Percentiles rank a stretch among this genome's conserved stretches.
Conservation (phyloP, 768 basidiomycete genomes). For the Phanerochaete carnosa region DNA sequence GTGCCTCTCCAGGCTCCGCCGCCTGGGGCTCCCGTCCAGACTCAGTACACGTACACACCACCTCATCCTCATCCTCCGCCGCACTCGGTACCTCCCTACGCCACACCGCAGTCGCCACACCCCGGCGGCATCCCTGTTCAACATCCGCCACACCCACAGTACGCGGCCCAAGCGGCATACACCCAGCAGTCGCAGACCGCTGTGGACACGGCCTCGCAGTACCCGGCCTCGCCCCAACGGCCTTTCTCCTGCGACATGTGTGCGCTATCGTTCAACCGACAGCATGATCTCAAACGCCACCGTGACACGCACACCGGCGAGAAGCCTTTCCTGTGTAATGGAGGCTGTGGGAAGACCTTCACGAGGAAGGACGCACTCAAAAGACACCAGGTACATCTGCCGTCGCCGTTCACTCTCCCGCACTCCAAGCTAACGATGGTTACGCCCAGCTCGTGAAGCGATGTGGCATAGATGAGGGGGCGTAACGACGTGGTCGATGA, state of each 20-base stretch:
- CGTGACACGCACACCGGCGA: constrained; percentile 83
- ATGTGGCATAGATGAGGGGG: constrained; percentile 67
- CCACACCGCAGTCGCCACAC: constrained; percentile 18
- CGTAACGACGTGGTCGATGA: constrained; percentile 8
- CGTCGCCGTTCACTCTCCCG: not conserved
- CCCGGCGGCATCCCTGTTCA: constrained; percentile 12
- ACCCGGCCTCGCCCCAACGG: constrained; percentile 36
- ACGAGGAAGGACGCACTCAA: constrained; percentile 85
- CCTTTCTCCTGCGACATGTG: constrained; percentile 51
- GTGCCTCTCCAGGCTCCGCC: constrained; percentile 4
- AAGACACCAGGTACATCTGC: constrained; percentile 66
- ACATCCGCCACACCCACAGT: constrained; percentile 18
- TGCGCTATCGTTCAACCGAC: constrained; percentile 78
- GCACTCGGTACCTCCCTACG: constrained; percentile 18
- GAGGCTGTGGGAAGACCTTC: constrained; percentile 83
- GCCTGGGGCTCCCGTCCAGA: not conserved
- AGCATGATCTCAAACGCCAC: constrained; percentile 83
- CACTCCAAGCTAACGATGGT: constrained; percentile 5
- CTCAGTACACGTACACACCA: constrained; percentile 12
- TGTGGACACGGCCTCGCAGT: constrained; percentile 23
- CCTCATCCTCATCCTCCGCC: constrained; percentile 16
- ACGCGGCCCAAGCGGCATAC: constrained; percentile 21
- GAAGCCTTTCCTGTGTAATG: constrained; percentile 81
- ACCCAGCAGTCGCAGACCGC: constrained; percentile 13
- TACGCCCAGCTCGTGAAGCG: constrained; percentile 62